phyloP scores from a whole-genome alignment of 129 eudicot species.

The Erigeron canadensis region DNA sequence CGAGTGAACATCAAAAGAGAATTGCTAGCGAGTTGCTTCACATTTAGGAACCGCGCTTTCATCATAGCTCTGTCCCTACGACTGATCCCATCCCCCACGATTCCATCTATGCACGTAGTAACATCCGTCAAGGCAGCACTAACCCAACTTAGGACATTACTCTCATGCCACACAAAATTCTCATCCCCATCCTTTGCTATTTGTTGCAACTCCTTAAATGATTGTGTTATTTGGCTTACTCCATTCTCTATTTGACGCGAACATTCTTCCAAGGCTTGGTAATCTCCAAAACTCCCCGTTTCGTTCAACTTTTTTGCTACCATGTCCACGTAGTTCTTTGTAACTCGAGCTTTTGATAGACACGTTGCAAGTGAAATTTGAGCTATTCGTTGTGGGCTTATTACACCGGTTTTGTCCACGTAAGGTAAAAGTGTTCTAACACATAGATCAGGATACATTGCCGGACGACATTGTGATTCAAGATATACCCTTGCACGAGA shows the following conservation, averaged over 20 bases:
- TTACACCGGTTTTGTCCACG: slow-evolving; percentile 25
- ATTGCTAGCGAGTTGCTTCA: slow-evolving; percentile 43
- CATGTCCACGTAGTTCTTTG: slow-evolving; percentile 42
- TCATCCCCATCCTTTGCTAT: slow-evolving; percentile 34
- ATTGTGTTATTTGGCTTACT: slow-evolving; percentile 52
- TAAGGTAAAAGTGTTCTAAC: slow-evolving; percentile 38
- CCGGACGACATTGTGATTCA: slow-evolving; percentile 45
- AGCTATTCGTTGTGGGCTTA: slow-evolving; percentile 50
- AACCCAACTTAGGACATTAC: slow-evolving; percentile 62
- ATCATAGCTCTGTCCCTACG: slow-evolving; percentile 42
- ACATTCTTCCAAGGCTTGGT: slow-evolving; percentile 50
- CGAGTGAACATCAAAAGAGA: slow-evolving; percentile 44
- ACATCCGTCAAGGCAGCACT: slow-evolving; percentile 75
- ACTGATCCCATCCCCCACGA: slow-evolving; percentile 39
- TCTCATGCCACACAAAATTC: slow-evolving; percentile 57
- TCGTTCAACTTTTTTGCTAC: slow-evolving; percentile 38
- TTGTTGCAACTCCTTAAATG: slow-evolving; percentile 49
- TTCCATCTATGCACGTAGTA: slow-evolving; percentile 50
- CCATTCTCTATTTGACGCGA: slow-evolving; percentile 53
- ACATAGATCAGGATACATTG: slow-evolving; percentile 53
- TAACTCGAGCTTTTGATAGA: slow-evolving; percentile 44
- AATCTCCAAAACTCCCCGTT: slow-evolving; percentile 33
- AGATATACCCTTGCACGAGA: slow-evolving; percentile 58
- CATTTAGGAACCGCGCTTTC: slow-evolving; percentile 37
- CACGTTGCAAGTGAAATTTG: slow-evolving; percentile 53